These are phyloP conservation scores for Apophysomyces variabilis DNA, from an alignment of 371 early-diverging fungal genomes.

Conservation along the genomic window DNA sequence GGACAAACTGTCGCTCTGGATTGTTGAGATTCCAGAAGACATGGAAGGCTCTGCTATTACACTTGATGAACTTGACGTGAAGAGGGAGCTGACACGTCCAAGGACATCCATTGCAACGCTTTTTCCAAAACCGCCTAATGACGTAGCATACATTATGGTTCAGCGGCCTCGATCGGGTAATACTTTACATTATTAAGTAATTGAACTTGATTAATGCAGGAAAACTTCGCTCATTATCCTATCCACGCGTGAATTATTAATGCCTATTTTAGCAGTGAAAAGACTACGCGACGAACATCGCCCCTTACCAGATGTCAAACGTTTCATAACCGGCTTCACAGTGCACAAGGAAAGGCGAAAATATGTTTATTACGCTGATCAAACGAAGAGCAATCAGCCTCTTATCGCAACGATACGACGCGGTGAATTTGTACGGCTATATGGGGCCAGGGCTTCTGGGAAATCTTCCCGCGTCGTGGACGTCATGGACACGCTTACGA, in stretches of 20 bases:
- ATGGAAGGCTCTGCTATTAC: no score
- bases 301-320: background rate
- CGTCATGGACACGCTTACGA: conserved; percentile 17
- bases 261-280: background rate
- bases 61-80: no score
- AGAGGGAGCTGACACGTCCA: no score
- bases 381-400: conserved; percentile 12
- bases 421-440: conserved; percentile 20
- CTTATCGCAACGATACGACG: conserved; percentile 14
- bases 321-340: background rate
- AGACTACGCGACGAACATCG: background rate
- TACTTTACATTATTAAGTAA: background rate
- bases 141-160: no score
- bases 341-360: background rate
- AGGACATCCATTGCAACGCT: no score
- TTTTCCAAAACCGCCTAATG: no score
- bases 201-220: background rate
- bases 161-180: background rate
- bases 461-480: conserved; percentile 26
- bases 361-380: conserved; percentile 9
- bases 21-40: no score
- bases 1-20: background rate
- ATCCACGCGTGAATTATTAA: background rate
- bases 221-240: background rate
- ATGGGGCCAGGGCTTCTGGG: conserved; percentile 24